Conservation (phyloP, 2,329 filamentous ascomycete genomes). For the Fusarium anguioides region DNA sequence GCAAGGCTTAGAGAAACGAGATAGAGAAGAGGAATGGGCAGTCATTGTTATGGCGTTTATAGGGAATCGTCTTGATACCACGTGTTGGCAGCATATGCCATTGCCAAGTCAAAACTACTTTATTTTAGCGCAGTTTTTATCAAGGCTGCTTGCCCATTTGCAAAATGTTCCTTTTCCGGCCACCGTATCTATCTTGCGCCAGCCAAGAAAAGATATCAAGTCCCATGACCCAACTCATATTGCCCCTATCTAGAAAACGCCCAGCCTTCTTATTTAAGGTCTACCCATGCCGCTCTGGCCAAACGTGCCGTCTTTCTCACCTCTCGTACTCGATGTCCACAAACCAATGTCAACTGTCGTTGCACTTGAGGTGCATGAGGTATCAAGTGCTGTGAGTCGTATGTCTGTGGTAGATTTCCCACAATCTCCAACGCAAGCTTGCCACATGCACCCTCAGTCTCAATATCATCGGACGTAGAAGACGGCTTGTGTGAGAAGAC, state of each 20-base stretch:
- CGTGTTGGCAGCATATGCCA: conserved; percentile 2
- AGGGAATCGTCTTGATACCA: conserved; percentile 26
- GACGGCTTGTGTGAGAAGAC: conserved; percentile 50
- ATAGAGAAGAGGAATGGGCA: conserved; percentile 10
- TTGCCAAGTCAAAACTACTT: not conserved
- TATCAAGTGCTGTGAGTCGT: conserved; percentile 60
- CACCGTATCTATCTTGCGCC: conserved; percentile 6
- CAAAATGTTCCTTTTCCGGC: not conserved
- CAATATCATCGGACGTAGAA: conserved; percentile 35
- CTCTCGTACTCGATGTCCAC: conserved; percentile 65
- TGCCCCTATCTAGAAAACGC: conserved; percentile 27
- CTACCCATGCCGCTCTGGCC: conserved; percentile 63
- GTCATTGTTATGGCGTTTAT: conserved; percentile 34
- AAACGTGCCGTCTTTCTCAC: conserved; percentile 61
- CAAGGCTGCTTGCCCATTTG: not conserved
- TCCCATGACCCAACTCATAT: not conserved
- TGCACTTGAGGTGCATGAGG: conserved; percentile 58
- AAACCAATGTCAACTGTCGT: conserved; percentile 61
- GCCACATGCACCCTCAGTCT: conserved; percentile 54
- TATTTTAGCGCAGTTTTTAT: not conserved
- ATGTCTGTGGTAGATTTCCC: conserved; percentile 58
- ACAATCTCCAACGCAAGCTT: conserved; percentile 62
- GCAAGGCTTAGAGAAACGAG: conserved; percentile 49
- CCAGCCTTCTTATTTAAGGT: conserved; percentile 45
- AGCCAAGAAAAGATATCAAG: not conserved